phyloP scores from a whole-genome alignment of 1,139 yeast genomes.

The Hansenula lynferdii region DNA sequence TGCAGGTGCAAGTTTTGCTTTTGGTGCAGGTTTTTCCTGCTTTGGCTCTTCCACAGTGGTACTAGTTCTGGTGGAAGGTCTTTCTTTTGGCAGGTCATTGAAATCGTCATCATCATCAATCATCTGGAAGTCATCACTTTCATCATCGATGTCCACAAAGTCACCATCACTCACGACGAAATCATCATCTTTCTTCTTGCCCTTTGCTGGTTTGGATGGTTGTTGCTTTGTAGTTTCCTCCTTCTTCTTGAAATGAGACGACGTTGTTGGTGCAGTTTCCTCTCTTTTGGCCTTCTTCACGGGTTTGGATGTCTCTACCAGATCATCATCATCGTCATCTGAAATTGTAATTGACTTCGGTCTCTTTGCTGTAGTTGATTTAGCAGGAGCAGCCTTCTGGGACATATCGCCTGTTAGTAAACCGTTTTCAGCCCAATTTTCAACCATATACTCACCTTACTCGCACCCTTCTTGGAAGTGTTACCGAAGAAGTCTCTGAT shows the following conservation, averaged over 20 bases:
- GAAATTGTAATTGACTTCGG: constrained; percentile 11
- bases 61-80: constrained; percentile 2
- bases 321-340: constrained; percentile 22
- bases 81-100: constrained; percentile 8
- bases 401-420: not conserved
- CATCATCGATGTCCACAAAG: constrained; percentile 9
- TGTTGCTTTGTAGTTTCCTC: not conserved
- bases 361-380: constrained; percentile 11
- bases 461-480: constrained; percentile 8
- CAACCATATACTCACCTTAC: constrained; percentile 8
- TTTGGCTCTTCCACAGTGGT: constrained; percentile 1
- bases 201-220: constrained; percentile 2
- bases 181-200: constrained; percentile 3
- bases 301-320: constrained; percentile 12
- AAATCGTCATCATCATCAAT: constrained; percentile 12
- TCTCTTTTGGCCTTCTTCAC: constrained; percentile 8
- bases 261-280: constrained; percentile 1
- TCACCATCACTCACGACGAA: constrained; percentile 17
- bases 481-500: constrained; percentile 34
- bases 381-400: constrained; percentile 1
- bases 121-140: constrained; percentile 13
- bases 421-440: not conserved
- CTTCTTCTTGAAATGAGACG: constrained; percentile 1
- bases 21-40: constrained; percentile 5
- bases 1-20: constrained; percentile 7